Percentiles rank a stretch among this genome's conserved stretches.
Conservation (phyloP, 164 flowering plant species). For the Annona cherimola region DNA sequence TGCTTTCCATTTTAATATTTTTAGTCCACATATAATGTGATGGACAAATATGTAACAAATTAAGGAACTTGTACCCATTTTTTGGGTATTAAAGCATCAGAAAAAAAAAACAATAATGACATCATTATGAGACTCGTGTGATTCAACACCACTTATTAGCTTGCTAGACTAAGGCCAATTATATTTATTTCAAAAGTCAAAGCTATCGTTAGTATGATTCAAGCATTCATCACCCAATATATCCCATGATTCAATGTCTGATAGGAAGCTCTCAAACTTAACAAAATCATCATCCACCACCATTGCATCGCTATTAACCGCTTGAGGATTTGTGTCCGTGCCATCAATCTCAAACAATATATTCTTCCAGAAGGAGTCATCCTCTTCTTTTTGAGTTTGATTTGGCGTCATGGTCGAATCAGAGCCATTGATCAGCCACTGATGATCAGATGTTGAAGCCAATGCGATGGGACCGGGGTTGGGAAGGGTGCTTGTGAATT, state of each 20-base stretch:
- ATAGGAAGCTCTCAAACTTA: not conserved
- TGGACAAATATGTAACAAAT: no score
- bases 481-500: not conserved
- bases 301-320: not conserved
- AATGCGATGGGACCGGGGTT: not conserved
- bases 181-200: not conserved
- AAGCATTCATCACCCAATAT: not conserved
- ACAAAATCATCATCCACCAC: not conserved
- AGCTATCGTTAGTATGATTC: not conserved
- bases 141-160: not conserved
- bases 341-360: constrained; percentile 4
- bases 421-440: not conserved
- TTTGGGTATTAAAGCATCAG: no score
- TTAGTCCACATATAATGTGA: no score
- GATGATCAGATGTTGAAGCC: not conserved
- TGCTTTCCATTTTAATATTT: no score
- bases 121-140: not conserved
- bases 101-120: not conserved
- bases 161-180: not conserved
- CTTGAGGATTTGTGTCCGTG: not conserved
- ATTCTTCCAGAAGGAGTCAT: constrained; percentile 3
- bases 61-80: no score
- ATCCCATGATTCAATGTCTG: constrained; percentile 5
- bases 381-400: not conserved
- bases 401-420: not conserved